phyloP scores from a whole-genome alignment of 2,329 filamentous ascomycete species.

The Epicoccum nigrum region DNA sequence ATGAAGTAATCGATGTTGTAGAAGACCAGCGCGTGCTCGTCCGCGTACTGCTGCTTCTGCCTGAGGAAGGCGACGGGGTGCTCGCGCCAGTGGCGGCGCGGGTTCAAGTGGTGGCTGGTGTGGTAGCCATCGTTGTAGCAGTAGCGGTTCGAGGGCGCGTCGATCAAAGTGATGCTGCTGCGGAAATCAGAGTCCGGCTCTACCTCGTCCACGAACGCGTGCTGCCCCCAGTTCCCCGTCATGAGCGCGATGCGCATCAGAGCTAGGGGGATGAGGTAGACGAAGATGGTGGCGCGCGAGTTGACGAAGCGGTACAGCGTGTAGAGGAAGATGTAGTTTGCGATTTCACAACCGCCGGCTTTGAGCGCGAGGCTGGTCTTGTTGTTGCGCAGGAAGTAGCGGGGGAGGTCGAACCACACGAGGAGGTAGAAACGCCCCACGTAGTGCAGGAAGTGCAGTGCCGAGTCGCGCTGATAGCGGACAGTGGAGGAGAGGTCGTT shows the following conservation, averaged over 20 bases:
- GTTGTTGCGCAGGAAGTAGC: constrained; percentile 73
- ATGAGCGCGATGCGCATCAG: constrained; percentile 74
- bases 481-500: constrained; percentile 78
- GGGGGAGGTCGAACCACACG: constrained; percentile 75
- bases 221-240: constrained; percentile 85
- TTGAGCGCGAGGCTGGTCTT: constrained; percentile 62
- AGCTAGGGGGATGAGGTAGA: constrained; percentile 69
- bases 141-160: constrained; percentile 78
- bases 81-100: constrained; percentile 79
- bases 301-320: constrained; percentile 57
- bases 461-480: constrained; percentile 73
- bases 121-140: constrained; percentile 87
- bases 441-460: constrained; percentile 72
- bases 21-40: constrained; percentile 75
- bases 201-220: constrained; percentile 77
- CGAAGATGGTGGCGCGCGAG: constrained; percentile 65
- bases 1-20: constrained; percentile 82
- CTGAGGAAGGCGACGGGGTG: constrained; percentile 76
- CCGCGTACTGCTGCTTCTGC: constrained; percentile 69
- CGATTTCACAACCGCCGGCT: constrained; percentile 67
- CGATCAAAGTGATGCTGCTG: constrained; percentile 79
- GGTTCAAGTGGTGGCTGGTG: constrained; percentile 81
- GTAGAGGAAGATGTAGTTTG: constrained; percentile 55
- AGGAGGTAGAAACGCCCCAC: constrained; percentile 75
- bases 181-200: constrained; percentile 79